phyloP scores from a whole-genome alignment of 495 filamentous ascomycete genomes.

The Tuber brumale region DNA sequence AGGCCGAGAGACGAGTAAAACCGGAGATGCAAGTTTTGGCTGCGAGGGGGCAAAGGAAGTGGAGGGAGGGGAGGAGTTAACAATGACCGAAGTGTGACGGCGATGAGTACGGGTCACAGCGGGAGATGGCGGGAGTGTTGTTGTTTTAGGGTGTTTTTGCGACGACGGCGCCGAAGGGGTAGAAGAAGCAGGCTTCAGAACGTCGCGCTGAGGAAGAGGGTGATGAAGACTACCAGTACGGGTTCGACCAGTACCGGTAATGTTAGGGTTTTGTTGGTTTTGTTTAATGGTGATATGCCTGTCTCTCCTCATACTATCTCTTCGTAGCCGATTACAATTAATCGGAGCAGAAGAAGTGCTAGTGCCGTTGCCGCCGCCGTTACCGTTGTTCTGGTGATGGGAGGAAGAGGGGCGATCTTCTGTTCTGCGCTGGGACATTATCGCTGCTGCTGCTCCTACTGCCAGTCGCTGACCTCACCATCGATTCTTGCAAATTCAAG shows the following conservation, averaged over 20 bases:
- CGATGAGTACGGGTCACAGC: slow-evolving; percentile 19
- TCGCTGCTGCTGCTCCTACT: slow-evolving; percentile 10
- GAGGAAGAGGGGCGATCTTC: slow-evolving; percentile 24
- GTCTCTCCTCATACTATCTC: slow-evolving; percentile 16
- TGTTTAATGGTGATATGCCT: slow-evolving; percentile 4
- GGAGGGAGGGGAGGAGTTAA: slow-evolving; percentile 2
- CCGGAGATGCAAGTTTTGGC: slow-evolving; percentile 14
- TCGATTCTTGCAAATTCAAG: slow-evolving; percentile 4
- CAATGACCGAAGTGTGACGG: slow-evolving; percentile 28
- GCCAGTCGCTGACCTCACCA: slow-evolving; percentile 16
- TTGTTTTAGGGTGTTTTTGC: slow-evolving; percentile 8
- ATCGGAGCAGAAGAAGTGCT: neutral
- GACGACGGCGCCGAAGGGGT: slow-evolving; percentile 10
- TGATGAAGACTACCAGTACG: slow-evolving; percentile 21
- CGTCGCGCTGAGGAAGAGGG: slow-evolving; percentile 12
- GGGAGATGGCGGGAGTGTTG: slow-evolving; percentile 6
- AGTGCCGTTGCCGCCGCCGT: neutral
- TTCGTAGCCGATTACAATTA: slow-evolving; percentile 9
- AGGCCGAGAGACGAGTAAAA: slow-evolving; percentile 12
- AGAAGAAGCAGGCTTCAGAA: slow-evolving; percentile 16
- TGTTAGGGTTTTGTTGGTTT: neutral
- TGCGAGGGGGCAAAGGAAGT: slow-evolving; percentile 4
- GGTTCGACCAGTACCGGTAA: slow-evolving; percentile 7
- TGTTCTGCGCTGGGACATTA: slow-evolving; percentile 35
- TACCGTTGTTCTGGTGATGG: neutral